Evolutionary conservation across 306 rosid genomes (phyloP), one percentile per base, ranked within the genome.

Genomic region (Erythrophleum fordii): DNA sequence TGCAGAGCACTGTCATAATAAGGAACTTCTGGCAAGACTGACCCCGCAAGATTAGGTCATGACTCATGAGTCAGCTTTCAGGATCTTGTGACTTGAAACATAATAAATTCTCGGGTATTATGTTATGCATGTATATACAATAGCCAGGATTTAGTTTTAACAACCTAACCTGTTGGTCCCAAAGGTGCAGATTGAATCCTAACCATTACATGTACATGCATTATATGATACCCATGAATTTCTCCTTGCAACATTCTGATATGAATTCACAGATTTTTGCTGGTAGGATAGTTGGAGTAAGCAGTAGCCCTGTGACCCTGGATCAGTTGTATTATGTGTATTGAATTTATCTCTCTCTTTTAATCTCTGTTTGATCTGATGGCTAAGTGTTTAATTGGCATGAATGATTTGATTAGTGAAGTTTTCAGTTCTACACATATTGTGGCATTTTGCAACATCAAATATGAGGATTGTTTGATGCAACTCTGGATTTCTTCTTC

Each of bases 11-110:
- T 93, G 96, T 72, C 97, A 91, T 17, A 90, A 93, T 80, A 93
- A 93, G 86, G 98, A 92, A 22, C 90, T 95, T 79, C 80, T 95
- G 55, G 97, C 96, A 14, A 90, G 85, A 76, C 85, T 95, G 85
- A 88, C 93, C 70, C 94, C 91, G 2, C 83, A 78, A 72, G 88
- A 95, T 49, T 25, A 53, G n/a, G 59, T 68, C 89, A 61, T 2
- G 96, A 91, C 64, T 79, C 88, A 56, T 2, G 96, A 91, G 0
- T 90, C 94, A 0, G 83, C 89, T 83, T n/a, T 93, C 55, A 89
- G 87, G 74, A 93, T 91, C 81, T 85, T 91, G 83, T 93, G 88
- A 93, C 75, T 79, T 35, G 73, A 86, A 65, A 53, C 81, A 72
- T 60, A 20, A 66, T 8, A 37, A 66, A 39, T 5, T 11, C 72